A percentile compares a stretch with the other conserved stretches of the same genome.
Conservation (phyloP, 164 flowering plant genomes). For the Piper betle region DNA sequence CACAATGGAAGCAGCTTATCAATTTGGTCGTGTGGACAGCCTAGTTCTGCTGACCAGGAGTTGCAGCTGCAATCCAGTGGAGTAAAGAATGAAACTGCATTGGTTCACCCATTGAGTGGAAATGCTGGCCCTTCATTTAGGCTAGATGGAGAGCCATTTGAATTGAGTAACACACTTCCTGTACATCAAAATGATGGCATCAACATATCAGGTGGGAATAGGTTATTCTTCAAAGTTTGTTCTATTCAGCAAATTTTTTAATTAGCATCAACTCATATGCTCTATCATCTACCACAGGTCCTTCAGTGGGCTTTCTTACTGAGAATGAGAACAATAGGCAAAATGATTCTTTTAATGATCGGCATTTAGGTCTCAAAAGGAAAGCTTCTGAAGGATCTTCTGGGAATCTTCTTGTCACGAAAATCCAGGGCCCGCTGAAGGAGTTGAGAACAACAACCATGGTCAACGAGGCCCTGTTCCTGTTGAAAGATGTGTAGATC, state of each 20-base stretch:
- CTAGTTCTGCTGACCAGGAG: slow-evolving; percentile 29
- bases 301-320: slow-evolving; percentile 24
- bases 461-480: slow-evolving; percentile 17
- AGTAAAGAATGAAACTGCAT: slow-evolving; percentile 32
- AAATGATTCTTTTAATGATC: slow-evolving; percentile 41
- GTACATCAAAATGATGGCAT: slow-evolving; percentile 16
- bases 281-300: slow-evolving; percentile 21
- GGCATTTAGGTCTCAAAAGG: slow-evolving; percentile 62
- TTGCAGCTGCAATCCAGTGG: slow-evolving; percentile 27
- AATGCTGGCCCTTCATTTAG: slow-evolving; percentile 23
- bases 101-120: slow-evolving; percentile 29
- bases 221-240: too few relatives aligned
- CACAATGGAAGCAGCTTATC: slow-evolving; percentile 25
- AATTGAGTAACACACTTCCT: slow-evolving; percentile 18
- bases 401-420: slow-evolving; percentile 54
- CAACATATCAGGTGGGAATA: slow-evolving; percentile 12
- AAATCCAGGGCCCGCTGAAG: slow-evolving; percentile 27
- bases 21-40: slow-evolving; percentile 37
- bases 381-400: slow-evolving; percentile 52
- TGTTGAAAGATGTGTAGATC: slow-evolving; percentile 12
- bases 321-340: slow-evolving; percentile 41
- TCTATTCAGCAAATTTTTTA: slow-evolving; percentile 4
- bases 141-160: slow-evolving; percentile 25
- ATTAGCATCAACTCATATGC: slow-evolving; percentile 24
- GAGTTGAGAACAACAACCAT: slow-evolving; percentile 31